Evolutionary conservation across 2,329 filamentous ascomycete genomes (phyloP).

Genomic region (Penicillium sp.): DNA sequence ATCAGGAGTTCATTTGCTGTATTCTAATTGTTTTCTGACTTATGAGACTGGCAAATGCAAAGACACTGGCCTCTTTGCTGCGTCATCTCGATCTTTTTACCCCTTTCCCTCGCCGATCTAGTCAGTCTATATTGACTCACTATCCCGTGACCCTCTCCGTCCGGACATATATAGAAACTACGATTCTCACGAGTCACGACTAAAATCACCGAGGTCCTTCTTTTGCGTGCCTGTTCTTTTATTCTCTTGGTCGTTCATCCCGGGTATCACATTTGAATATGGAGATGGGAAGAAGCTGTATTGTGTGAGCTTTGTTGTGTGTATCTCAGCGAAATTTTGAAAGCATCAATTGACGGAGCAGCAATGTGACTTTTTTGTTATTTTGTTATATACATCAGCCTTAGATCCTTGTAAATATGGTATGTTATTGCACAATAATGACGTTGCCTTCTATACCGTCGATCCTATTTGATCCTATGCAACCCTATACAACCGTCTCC

Average conservation of each 20-base stretch:
- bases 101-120: constrained; percentile 11
- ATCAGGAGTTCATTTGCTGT: background rate
- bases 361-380: background rate
- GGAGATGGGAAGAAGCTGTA: background rate
- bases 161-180: constrained; percentile 25
- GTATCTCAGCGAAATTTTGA: background rate
- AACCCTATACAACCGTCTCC: background rate
- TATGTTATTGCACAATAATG: too few species aligned
- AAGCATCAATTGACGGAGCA: background rate
- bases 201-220: constrained; percentile 18
- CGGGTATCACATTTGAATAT: background rate
- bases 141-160: background rate
- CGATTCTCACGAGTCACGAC: constrained; percentile 28
- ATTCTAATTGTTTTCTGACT: background rate
- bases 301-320: background rate
- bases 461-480: too few species aligned
- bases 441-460: too few species aligned
- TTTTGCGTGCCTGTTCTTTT: background rate
- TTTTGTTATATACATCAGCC: background rate
- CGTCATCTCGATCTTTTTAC: background rate
- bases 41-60: background rate
- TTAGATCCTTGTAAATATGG: background rate
- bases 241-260: constrained; percentile 30
- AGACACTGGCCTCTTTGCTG: background rate
- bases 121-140: constrained; percentile 20